These are phyloP conservation scores for Aureobasidium leucospermi DNA, from an alignment of 2,329 filamentous ascomycete species.

Conservation along the genomic window DNA sequence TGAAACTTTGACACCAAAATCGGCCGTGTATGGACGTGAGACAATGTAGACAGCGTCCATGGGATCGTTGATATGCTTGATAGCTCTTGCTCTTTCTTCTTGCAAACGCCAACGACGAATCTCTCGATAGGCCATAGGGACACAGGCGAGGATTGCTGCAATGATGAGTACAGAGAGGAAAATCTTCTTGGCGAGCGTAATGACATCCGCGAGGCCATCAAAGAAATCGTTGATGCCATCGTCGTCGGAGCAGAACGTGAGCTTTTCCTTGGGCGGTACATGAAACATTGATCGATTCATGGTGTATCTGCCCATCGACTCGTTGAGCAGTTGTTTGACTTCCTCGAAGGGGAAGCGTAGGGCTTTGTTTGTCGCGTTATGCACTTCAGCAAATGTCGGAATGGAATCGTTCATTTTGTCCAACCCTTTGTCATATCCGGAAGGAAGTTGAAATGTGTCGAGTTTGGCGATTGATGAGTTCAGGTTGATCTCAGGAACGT, in stretches of 20 bases:
- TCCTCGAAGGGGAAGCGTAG: constrained; percentile 75
- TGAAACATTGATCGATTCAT: constrained; percentile 77
- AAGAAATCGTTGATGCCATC: constrained; percentile 81
- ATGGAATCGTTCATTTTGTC: constrained; percentile 68
- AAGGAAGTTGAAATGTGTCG: constrained; percentile 61
- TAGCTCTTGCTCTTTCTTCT: constrained; percentile 59
- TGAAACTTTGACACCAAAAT: constrained; percentile 62
- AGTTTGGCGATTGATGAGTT: constrained; percentile 57
- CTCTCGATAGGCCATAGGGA: constrained; percentile 75
- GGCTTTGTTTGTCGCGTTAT: constrained; percentile 69
- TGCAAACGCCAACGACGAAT: constrained; percentile 68
- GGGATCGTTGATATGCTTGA: constrained; percentile 64
- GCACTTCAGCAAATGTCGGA: constrained; percentile 74
- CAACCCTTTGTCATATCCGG: constrained; percentile 61
- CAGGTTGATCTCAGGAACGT: constrained; percentile 56
- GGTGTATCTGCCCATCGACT: constrained; percentile 62
- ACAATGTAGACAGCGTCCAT: constrained; percentile 87
- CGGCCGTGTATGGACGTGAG: constrained; percentile 69
- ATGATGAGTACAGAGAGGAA: constrained; percentile 70
- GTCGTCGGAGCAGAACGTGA: constrained; percentile 86
- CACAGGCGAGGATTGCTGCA: constrained; percentile 63
- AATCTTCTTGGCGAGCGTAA: constrained; percentile 61
- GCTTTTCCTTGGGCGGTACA: constrained; percentile 69
- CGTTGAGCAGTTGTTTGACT: constrained; percentile 66
- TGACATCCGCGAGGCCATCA: constrained; percentile 57